These are phyloP conservation scores for Plasmopara muralis DNA, from an alignment of 352 stramenopile genomes.

Conservation along the genomic window DNA sequence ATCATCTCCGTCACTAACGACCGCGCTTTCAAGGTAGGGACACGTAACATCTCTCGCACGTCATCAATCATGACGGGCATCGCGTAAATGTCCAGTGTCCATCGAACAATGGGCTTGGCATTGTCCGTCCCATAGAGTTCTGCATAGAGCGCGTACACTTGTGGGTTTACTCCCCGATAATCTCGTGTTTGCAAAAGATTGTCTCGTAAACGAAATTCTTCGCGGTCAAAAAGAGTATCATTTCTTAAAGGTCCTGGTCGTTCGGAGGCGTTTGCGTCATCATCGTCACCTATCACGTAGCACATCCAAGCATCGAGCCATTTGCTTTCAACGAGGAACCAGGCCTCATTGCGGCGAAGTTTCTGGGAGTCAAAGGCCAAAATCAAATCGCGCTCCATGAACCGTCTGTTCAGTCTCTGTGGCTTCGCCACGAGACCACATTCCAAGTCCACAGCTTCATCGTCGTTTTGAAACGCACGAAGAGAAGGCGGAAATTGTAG, in stretches of 20 bases:
- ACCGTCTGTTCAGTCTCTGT: not conserved
- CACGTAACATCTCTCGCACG: conserved; percentile 63
- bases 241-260: conserved; percentile 63
- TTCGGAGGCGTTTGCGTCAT: conserved; percentile 38
- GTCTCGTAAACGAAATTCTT: conserved; percentile 57
- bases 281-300: conserved; percentile 63
- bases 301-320: conserved; percentile 80
- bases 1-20: conserved; percentile 58
- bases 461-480: too few species aligned
- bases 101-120: conserved; percentile 62
- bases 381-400: conserved; percentile 55
- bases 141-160: conserved; percentile 69
- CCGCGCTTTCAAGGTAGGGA: conserved; percentile 49
- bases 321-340: conserved; percentile 68
- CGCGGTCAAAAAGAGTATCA: conserved; percentile 64
- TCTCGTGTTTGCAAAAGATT: conserved; percentile 55
- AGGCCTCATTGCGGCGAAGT: conserved; percentile 61
- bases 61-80: conserved; percentile 75
- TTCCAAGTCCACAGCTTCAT: too few species aligned
- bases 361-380: conserved; percentile 59
- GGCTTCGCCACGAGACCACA: too few species aligned
- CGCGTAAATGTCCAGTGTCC: conserved; percentile 76
- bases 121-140: conserved; percentile 66
- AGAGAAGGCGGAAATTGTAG: too few species aligned
- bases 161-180: conserved; percentile 72